Evolutionary conservation across 495 filamentous ascomycete species (phyloP).

Genomic region (Hypomontagnella submonticulosa): DNA sequence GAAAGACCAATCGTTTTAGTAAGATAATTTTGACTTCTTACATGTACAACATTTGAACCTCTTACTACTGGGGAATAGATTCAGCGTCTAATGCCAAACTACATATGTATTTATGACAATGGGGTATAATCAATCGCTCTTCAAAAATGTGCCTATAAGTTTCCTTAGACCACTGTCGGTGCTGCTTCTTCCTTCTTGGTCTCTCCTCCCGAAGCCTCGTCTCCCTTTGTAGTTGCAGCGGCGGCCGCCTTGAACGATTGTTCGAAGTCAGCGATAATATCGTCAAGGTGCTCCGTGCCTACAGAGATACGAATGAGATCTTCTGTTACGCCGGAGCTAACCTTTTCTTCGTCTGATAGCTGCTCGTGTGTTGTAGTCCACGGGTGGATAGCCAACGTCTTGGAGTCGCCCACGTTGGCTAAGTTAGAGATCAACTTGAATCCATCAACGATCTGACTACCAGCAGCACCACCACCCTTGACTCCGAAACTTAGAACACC

Average conservation of each 20-base stretch:
- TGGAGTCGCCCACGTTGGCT: slow-evolving; percentile 81
- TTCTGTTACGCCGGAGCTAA: slow-evolving; percentile 85
- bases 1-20: not conserved
- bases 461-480: slow-evolving; percentile 84
- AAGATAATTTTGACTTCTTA: too few species aligned
- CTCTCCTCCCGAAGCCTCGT: slow-evolving; percentile 26
- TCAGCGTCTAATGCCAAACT: too few species aligned
- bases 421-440: slow-evolving; percentile 96
- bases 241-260: slow-evolving; percentile 79
- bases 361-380: slow-evolving; percentile 98
- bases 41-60: too few species aligned
- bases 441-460: slow-evolving; percentile 88
- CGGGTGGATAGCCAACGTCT: slow-evolving; percentile 96
- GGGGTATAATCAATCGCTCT: slow-evolving; percentile 22
- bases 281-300: slow-evolving; percentile 96
- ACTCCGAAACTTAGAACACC: slow-evolving; percentile 94
- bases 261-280: slow-evolving; percentile 96
- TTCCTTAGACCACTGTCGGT: slow-evolving; percentile 50
- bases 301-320: slow-evolving; percentile 97
- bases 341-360: slow-evolving; percentile 82
- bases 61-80: not conserved
- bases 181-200: slow-evolving; percentile 52
- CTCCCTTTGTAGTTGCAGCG: slow-evolving; percentile 47
- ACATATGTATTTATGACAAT: not conserved
- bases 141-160: not conserved